Base-by-base conservation (phyloP, 2,329 filamentous ascomycete species). In the Paracamarosporium sp. region DNA sequence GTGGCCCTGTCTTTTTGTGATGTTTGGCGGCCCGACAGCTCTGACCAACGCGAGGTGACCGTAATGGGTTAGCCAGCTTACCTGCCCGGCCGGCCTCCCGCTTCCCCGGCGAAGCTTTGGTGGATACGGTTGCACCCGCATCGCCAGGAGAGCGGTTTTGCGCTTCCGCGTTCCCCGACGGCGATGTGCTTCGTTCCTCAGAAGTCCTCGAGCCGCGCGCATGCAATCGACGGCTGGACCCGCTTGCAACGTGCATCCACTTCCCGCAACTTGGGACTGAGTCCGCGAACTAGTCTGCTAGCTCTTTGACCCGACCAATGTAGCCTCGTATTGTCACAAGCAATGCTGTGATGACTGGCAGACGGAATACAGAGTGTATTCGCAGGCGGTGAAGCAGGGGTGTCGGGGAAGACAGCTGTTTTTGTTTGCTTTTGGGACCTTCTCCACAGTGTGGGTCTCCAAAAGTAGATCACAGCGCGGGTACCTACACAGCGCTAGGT, bases 121-220 rank as follows among this genome's bases (percentile, higher is more conserved):
- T 57, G 53, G 60, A 59, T 63, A 60, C 53, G 50, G 50, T 59
- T 52, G 53, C 50, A 59, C 60, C 58, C 59, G 55, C 51, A 47
- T 56, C 53, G 54, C 52, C 53, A 50, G 56, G 50, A 52, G 58
- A 52, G 62, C 63, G 63, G 60, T 65, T 66, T 63, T 24, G 12
- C 30, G 63, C 53, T 65, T 66, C 65, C 69, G 64, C 43, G 52
- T 66, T 69, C 69, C 71, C 71, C 71, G 70, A 63, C 63, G 63
- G 63, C 63, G 58, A 62, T 64, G 58, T 60, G 59, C 55, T 24
- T 27, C 43, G 47, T 58, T 53, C 24, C 27, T 55, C 33, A 40
- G 28, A 6, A 33, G 30, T 44, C 45, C 31, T 28, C 33, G 31
- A 50, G 33, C 47, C 47, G 38, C 20, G 50, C 40, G 28, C 36